Percentiles rank a stretch among this genome's conserved stretches.
Evolutionary conservation across 2,329 filamentous ascomycete genomes (phyloP).

Genomic region (Colletotrichum orbiculare): DNA sequence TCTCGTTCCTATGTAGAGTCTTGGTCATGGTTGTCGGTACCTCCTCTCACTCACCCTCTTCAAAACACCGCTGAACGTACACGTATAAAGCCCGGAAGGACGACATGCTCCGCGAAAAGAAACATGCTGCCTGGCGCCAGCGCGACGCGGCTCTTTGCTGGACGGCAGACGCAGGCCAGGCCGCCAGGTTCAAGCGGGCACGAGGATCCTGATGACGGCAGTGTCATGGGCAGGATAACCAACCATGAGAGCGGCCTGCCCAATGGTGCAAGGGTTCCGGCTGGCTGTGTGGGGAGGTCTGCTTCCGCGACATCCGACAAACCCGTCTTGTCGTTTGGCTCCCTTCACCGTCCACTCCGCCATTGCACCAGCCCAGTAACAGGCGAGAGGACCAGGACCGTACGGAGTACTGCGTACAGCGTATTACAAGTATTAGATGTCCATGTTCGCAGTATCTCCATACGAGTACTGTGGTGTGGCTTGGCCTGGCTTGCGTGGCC

Average conservation of each 20-base stretch:
- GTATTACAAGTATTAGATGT: no score
- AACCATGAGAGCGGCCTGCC: not conserved
- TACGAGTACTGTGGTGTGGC: no score
- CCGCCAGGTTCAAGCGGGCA: constrained; percentile 7
- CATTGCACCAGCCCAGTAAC: not conserved
- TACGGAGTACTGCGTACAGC: not conserved
- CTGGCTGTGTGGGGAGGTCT: constrained; percentile 14
- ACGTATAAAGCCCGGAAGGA: not conserved
- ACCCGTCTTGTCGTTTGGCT: constrained; percentile 30
- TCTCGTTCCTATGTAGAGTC: not conserved
- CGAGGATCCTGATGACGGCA: constrained; percentile 30
- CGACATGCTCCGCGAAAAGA: not conserved
- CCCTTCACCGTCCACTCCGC: constrained; percentile 17
- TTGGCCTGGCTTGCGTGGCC: no score
- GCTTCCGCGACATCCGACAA: constrained; percentile 34
- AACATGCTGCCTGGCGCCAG: constrained; percentile 13
- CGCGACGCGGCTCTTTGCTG: constrained; percentile 22
- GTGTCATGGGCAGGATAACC: not conserved
- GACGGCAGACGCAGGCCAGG: not conserved
- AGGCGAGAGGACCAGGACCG: not conserved
- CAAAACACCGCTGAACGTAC: not conserved
- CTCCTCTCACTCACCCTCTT: not conserved
- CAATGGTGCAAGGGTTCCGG: constrained; percentile 9
- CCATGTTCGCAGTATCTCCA: no score
- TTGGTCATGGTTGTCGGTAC: not conserved